phyloP scores from a whole-genome alignment of 192 early-diverging fungal genomes.

The Phlyctochytrium bullatum region DNA sequence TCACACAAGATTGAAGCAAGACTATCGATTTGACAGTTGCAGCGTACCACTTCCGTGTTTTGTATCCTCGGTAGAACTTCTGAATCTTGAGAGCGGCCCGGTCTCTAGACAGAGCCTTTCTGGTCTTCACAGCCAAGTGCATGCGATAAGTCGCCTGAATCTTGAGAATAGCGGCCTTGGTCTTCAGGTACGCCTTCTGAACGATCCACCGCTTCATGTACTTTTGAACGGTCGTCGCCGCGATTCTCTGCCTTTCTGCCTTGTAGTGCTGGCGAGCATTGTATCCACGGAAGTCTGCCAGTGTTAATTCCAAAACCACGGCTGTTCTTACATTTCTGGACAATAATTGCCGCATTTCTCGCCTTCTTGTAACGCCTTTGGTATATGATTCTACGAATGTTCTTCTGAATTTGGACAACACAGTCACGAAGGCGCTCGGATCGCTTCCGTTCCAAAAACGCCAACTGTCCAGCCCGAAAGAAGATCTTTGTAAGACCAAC shows the following conservation, averaged over 20 bases:
- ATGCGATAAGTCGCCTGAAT: conserved; percentile 46
- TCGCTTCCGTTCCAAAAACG: conserved; percentile 84
- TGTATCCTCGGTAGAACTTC: conserved; percentile 64
- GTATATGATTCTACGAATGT: conserved; percentile 70
- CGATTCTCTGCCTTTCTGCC: conserved; percentile 52
- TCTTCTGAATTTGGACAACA: conserved; percentile 86
- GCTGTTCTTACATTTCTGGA: conserved; percentile 59
- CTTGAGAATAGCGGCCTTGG: conserved; percentile 32
- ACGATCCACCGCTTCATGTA: conserved; percentile 63
- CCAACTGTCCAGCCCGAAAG: conserved; percentile 95
- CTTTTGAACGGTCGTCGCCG: conserved; percentile 69
- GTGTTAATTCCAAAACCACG: conserved; percentile 24
- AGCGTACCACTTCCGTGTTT: conserved; percentile 60
- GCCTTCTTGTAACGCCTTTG: conserved; percentile 21
- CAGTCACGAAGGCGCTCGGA: conserved; percentile 75
- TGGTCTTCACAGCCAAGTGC: conserved; percentile 50
- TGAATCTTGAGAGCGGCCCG: conserved; percentile 77
- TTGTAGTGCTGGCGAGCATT: conserved; percentile 63
- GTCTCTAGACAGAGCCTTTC: conserved; percentile 56
- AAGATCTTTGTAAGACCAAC: conserved; percentile 95
- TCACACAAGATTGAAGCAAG: conserved; percentile 80
- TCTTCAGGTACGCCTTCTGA: conserved; percentile 33
- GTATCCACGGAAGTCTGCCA: conserved; percentile 50
- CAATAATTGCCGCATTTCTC: conserved; percentile 47
- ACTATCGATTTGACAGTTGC: conserved; percentile 58